Base-by-base conservation (phyloP, 2,329 filamentous ascomycete species). In the Scedosporium aurantiacum region DNA sequence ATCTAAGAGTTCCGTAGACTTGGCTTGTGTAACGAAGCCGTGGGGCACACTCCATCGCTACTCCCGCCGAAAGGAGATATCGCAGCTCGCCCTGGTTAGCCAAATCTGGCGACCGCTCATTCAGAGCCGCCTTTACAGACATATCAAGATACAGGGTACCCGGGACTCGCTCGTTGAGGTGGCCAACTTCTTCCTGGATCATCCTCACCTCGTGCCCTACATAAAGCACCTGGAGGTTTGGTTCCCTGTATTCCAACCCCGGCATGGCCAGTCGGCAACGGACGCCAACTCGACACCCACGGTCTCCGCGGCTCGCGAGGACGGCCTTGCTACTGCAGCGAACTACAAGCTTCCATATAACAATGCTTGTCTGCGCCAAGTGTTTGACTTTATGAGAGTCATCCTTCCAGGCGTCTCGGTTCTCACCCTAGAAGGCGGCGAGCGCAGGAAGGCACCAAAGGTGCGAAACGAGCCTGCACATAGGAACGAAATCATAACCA, bases 181-280 rank as follows among this genome's bases (percentile, higher is more conserved):
- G 5, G 76, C 81, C 64, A 65, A 74, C 40, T 90, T 87, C 76
- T 88, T 91, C 65, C 71, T 74, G 16, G 65, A 72, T 8, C 79
- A 85, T 63, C 75, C 79, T 28, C 82, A 88, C 67, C 79, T 91
- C 5, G 79, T 82, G 21, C 66, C 73, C 7, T 84, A 89, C 66
- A 83, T 91, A 63, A 85, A 84, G 65, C 88, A 91, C 68, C 81
- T 90, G 63, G 88, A 91, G 72, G 79, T 90, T 50, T 91, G 88
- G 87, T 88, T 91, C 64, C 88, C 88, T 2, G 87, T 90, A 47
- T 91, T 88, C 67, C 81, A 86, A 65, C 82, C 82, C 21, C 80
- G 79, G 12, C 76, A 78, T 62, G 73, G 76, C 8, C 73, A 78
- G 4, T 67, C 74, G 47, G 72, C 75, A 3, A 65, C 76, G 21